Evolutionary conservation across 164 flowering plant genomes (phyloP).

Genomic region (Nymphaea thermarum): DNA sequence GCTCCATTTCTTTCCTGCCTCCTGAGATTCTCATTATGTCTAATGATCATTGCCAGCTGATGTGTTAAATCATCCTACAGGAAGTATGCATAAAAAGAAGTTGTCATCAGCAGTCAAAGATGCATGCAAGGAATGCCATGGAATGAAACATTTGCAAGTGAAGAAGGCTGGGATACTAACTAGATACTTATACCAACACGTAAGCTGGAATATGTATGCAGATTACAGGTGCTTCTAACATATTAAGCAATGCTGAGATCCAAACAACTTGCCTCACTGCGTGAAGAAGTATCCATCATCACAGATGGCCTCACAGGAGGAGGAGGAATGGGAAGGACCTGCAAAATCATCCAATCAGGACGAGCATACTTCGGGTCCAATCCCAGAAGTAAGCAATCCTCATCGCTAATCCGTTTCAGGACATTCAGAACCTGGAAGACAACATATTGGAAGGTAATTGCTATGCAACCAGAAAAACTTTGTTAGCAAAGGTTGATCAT

Average conservation of each 20-base stretch:
- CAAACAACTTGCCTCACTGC: conserved; percentile 76
- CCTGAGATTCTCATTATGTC: conserved; percentile 90
- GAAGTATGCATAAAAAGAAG: not conserved
- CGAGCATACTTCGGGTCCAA: conserved; percentile 90
- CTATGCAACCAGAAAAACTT: not conserved
- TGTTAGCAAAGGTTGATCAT: no score
- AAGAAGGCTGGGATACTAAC: not conserved
- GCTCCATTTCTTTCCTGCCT: conserved; percentile 95
- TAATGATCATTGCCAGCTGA: conserved; percentile 90
- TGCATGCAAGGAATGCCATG: no score
- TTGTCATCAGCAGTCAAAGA: not conserved
- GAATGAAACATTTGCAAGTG: no score
- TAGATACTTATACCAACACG: not conserved
- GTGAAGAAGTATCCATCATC: conserved; percentile 97
- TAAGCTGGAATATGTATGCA: not conserved
- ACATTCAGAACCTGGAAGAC: conserved; percentile 66
- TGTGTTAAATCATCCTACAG: conserved; percentile 93
- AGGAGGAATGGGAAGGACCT: conserved; percentile 97
- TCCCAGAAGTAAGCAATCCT: conserved; percentile 70
- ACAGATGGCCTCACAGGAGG: conserved; percentile 99
- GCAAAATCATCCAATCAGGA: conserved; percentile 99
- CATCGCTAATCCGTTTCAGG: conserved; percentile 90
- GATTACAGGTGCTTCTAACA: no score
- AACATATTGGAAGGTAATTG: not conserved
- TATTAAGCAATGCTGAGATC: no score